Evolutionary conservation across 2,329 filamentous ascomycete genomes (phyloP), one percentile per base, ranked within the genome.

Genomic region (Thielaviopsis populi): DNA sequence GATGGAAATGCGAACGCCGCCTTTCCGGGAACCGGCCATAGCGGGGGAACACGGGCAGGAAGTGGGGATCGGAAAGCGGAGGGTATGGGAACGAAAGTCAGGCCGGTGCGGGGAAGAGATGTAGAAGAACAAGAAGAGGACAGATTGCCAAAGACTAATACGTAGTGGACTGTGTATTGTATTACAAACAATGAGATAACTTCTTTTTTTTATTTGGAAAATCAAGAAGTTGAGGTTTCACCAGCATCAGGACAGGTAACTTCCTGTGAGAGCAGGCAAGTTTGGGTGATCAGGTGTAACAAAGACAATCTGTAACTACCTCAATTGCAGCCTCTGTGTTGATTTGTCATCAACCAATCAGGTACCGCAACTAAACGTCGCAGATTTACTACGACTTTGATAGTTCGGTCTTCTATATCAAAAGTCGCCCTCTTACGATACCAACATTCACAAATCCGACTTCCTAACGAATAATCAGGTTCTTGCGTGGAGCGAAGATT

Each of bases 1-100:
- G 65, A 91, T 91, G 68, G 87, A 86, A 69, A 91, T 89, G 71
- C 86, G 84, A 69, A 89, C 84, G 65, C 86, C 85, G 67, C 15
- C 50, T 37, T n/a, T 27, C 17, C 17, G 27, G n/a, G 50, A 56
- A 56, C 5, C 24, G 13, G 17, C 15, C 50, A 56, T 56, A 33
- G 6, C 50, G 27, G 13, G 17, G 2, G 24, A 2, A 37, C 17
- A 37, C 8, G 27, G n/a, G 6, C 13, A 15, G 17, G 13, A 17
- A 30, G 27, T 17, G 17, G 50, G 8, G 27, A 56, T 37, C 3
- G 3, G 4, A 37, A 1, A 8, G 33, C 33, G 33, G 33, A 8
- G 33, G 33, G 7, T 37, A 37, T 10, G 8, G 1, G 33, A 10
- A 37, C 33, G 33, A 37, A 37, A 37, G 7, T 37, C 33, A 37